phyloP scores from a whole-genome alignment of 176 grass and related monocot genomes.

The Eleusine coracana region DNA sequence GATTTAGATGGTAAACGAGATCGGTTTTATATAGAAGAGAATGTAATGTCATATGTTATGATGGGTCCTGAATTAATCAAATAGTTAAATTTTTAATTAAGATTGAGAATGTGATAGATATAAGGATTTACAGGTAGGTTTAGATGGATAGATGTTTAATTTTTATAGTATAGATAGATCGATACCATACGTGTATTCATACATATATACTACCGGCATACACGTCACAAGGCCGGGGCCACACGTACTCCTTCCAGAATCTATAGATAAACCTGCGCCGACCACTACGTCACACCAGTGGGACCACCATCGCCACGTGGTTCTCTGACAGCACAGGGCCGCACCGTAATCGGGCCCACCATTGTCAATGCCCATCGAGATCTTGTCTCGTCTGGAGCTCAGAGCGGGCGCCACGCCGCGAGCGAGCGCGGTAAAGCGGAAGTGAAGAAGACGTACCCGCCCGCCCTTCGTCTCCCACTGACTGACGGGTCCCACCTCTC shows the following conservation, averaged over 20 bases:
- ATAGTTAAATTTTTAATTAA: too few relatives aligned
- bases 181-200: too few relatives aligned
- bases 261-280: constrained; percentile 4
- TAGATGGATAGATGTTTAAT: too few relatives aligned
- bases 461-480: not conserved
- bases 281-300: constrained; percentile 2
- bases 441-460: not conserved
- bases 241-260: constrained; percentile 10
- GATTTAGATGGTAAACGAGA: too few relatives aligned
- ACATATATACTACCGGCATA: not conserved
- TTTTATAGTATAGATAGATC: too few relatives aligned
- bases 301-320: not conserved
- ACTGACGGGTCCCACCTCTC: constrained; percentile 26
- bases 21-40: too few relatives aligned
- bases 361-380: not conserved
- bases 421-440: not conserved
- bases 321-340: not conserved
- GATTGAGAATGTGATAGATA: too few relatives aligned
- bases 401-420: not conserved
- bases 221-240: not conserved
- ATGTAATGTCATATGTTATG: too few relatives aligned
- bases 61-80: too few relatives aligned
- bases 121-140: too few relatives aligned
- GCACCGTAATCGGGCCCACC: not conserved
- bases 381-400: not conserved